A percentile compares a stretch with the other conserved stretches of the same genome.
Evolutionary conservation across 257 asterid genomes (phyloP).

Genomic region (Solanum arcanum): DNA sequence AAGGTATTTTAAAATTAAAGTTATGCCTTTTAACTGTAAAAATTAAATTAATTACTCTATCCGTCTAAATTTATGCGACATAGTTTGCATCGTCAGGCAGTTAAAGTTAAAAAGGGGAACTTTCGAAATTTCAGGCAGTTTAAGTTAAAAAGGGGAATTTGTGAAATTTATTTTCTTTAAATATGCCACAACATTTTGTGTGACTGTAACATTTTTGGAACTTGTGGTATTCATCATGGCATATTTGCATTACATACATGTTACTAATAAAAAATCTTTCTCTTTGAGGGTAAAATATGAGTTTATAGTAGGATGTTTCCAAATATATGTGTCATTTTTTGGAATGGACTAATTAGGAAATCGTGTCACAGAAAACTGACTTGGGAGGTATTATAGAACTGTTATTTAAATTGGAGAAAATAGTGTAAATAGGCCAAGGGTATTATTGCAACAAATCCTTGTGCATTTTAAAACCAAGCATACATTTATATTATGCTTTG

Average conservation of each 20-base stretch:
- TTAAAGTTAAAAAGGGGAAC: neutral
- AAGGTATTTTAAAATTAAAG: constrained; percentile 30
- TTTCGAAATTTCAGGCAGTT: neutral
- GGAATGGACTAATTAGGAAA: neutral
- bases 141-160: neutral
- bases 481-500: neutral
- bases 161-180: neutral
- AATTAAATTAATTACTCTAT: neutral
- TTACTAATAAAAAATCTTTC: neutral
- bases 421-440: neutral
- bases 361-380: neutral
- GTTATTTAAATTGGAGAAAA: neutral
- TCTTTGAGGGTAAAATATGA: neutral
- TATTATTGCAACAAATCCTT: neutral
- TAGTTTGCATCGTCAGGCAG: neutral
- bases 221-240: neutral
- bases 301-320: neutral
- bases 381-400: neutral
- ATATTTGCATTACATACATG: neutral
- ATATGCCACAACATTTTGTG: neutral
- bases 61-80: neutral
- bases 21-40: neutral
- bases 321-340: neutral
- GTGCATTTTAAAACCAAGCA: neutral
- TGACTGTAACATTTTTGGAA: neutral